Conservation (phyloP, 352 stramenopile genomes). For the Peronosclerospora sorghi region DNA sequence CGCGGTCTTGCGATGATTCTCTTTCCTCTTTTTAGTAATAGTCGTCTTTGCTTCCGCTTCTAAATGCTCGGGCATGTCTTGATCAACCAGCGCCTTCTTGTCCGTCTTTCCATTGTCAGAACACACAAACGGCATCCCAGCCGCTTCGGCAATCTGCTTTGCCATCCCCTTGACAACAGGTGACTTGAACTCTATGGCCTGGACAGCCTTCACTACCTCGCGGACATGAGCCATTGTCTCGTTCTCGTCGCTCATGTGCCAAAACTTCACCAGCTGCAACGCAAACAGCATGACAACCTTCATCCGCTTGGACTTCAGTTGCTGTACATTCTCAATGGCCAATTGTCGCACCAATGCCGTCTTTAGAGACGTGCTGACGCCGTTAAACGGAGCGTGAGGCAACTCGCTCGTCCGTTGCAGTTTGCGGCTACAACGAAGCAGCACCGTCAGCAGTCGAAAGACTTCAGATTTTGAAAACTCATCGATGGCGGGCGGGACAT, state of each 20-base stretch:
- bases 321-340: slow-evolving; percentile 22
- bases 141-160: slow-evolving; percentile 43
- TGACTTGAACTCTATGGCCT: slow-evolving; percentile 42
- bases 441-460: slow-evolving; percentile 54
- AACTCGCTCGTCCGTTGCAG: slow-evolving; percentile 15
- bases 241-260: slow-evolving; percentile 19
- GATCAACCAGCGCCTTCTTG: slow-evolving; percentile 18
- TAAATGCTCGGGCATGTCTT: slow-evolving; percentile 20
- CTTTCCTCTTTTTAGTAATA: slow-evolving; percentile 7
- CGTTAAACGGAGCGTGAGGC: slow-evolving; percentile 24
- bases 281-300: slow-evolving; percentile 58
- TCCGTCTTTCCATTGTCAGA: slow-evolving; percentile 11
- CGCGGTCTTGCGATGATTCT: slow-evolving; percentile 39
- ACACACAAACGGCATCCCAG: slow-evolving; percentile 20
- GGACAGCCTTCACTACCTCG: slow-evolving; percentile 30
- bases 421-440: slow-evolving; percentile 30
- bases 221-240: slow-evolving; percentile 14
- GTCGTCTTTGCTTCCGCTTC: slow-evolving; percentile 8
- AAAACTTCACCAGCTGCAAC: slow-evolving; percentile 59
- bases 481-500: slow-evolving; percentile 28
- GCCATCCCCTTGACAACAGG: slow-evolving; percentile 66
- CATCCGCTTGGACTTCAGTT: slow-evolving; percentile 68
- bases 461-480: slow-evolving; percentile 74
- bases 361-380: slow-evolving; percentile 24
- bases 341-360: slow-evolving; percentile 37